A percentile compares a stretch with the other conserved stretches of the same genome.
These are phyloP conservation scores for Achlya hypogyna DNA, from an alignment of 352 stramenopile species.

Conservation along the genomic window DNA sequence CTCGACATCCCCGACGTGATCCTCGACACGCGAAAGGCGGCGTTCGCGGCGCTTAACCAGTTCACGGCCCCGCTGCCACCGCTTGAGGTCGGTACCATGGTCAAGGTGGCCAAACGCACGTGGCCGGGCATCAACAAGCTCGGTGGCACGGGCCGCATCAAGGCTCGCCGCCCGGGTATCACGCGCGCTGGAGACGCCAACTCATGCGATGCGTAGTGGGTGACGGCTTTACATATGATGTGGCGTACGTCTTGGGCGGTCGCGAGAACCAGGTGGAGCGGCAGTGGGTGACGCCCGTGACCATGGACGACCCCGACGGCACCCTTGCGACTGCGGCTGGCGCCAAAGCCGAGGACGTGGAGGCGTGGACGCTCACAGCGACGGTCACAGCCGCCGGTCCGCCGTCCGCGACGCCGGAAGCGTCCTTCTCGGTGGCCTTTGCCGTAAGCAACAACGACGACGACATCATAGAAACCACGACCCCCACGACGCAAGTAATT, in stretches of 20 bases:
- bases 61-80: slow-evolving; percentile 37
- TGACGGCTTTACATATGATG: slow-evolving; percentile 55
- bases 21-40: slow-evolving; percentile 25
- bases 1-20: slow-evolving; percentile 22
- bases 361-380: slow-evolving; percentile 20
- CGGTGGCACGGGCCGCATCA: slow-evolving; percentile 57
- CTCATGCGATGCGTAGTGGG: slow-evolving; percentile 9
- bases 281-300: slow-evolving; percentile 66
- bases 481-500: background rate
- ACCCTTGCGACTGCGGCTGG: background rate
- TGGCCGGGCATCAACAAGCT: slow-evolving; percentile 85
- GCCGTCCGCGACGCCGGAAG: background rate
- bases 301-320: slow-evolving; percentile 21
- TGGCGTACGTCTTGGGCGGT: slow-evolving; percentile 60
- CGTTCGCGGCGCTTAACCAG: slow-evolving; percentile 28
- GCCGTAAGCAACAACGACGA: background rate
- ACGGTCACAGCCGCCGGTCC: background rate
- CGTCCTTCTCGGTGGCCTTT: background rate
- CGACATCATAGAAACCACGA: background rate
- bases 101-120: slow-evolving; percentile 68
- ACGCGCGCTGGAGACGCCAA: no score
- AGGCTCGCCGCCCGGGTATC: slow-evolving; percentile 38
- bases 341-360: slow-evolving; percentile 13
- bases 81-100: slow-evolving; percentile 45
- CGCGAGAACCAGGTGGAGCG: slow-evolving; percentile 71